Evolutionary conservation across 2,329 filamentous ascomycete species (phyloP).

Genomic region (Epichloe gansuensis): DNA sequence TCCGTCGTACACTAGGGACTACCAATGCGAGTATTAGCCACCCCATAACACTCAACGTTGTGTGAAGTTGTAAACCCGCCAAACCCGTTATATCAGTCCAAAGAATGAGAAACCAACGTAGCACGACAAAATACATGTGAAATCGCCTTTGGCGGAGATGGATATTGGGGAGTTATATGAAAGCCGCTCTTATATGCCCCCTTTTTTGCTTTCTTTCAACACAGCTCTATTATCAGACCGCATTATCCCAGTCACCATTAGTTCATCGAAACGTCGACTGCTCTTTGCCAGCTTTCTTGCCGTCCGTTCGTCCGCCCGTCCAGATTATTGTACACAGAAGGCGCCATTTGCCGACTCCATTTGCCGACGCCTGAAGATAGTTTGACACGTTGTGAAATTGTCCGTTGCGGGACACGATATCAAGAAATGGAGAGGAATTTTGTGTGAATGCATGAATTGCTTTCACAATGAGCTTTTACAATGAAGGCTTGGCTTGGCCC

Average conservation of each 20-base stretch:
- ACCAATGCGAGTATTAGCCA: not conserved
- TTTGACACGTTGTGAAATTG: not conserved
- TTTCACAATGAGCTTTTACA: slow-evolving; percentile 25
- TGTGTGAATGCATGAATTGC: not conserved
- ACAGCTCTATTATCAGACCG: not conserved
- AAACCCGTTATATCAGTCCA: slow-evolving; percentile 8
- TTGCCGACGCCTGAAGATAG: not conserved
- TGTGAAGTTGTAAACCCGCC: not conserved
- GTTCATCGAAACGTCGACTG: not conserved
- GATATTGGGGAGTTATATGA: slow-evolving; percentile 13
- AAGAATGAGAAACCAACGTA: slow-evolving; percentile 12
- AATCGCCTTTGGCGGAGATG: slow-evolving; percentile 16
- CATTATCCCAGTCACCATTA: not conserved
- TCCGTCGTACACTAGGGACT: not conserved
- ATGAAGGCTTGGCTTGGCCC: slow-evolving; percentile 33
- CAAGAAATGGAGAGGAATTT: not conserved
- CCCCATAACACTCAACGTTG: not conserved
- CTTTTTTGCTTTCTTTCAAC: slow-evolving; percentile 8
- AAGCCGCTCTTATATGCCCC: slow-evolving; percentile 13
- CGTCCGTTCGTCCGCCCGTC: not conserved
- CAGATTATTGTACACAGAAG: slow-evolving; percentile 6
- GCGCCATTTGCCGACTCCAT: not conserved
- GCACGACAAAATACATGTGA: slow-evolving; percentile 16
- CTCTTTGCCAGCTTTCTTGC: not conserved
- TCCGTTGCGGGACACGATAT: not conserved